phyloP scores from a whole-genome alignment of 2,329 filamentous ascomycete genomes.

The Cladosporium phlei region DNA sequence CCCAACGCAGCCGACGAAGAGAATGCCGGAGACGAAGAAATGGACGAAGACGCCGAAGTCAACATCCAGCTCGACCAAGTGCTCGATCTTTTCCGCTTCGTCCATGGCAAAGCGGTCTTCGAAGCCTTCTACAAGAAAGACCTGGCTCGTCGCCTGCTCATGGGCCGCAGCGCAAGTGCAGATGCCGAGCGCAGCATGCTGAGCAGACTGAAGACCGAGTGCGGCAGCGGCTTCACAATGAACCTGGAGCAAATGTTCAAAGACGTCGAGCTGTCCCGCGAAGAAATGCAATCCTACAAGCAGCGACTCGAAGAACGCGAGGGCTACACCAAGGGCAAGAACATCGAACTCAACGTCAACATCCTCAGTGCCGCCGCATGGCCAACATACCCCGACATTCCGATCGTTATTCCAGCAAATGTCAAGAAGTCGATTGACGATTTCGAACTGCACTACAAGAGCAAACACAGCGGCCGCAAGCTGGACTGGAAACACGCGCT shows the following conservation, averaged over 20 bases:
- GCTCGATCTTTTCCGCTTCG: constrained; percentile 90
- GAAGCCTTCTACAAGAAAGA: constrained; percentile 99
- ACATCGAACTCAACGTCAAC: constrained; percentile 75
- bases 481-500: constrained; percentile 89
- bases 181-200: constrained; percentile 97
- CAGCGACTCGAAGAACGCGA: constrained; percentile 56
- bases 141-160: constrained; percentile 78
- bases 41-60: constrained; percentile 87
- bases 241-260: constrained; percentile 99
- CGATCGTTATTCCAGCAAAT: constrained; percentile 68
- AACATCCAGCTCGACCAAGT: constrained; percentile 89
- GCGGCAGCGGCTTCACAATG: constrained; percentile 88
- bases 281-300: constrained; percentile 90
- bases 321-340: constrained; percentile 43
- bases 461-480: constrained; percentile 81
- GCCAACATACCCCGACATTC: constrained; percentile 80
- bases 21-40: constrained; percentile 56
- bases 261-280: constrained; percentile 86
- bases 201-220: constrained; percentile 84
- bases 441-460: constrained; percentile 82
- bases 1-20: constrained; percentile 58
- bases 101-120: constrained; percentile 95
- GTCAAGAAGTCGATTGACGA: constrained; percentile 71
- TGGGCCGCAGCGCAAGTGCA: constrained; percentile 87
- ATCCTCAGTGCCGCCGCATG: constrained; percentile 88